Evolutionary conservation across 2,329 filamentous ascomycete genomes (phyloP).

Genomic region (Blastomyces parvus): DNA sequence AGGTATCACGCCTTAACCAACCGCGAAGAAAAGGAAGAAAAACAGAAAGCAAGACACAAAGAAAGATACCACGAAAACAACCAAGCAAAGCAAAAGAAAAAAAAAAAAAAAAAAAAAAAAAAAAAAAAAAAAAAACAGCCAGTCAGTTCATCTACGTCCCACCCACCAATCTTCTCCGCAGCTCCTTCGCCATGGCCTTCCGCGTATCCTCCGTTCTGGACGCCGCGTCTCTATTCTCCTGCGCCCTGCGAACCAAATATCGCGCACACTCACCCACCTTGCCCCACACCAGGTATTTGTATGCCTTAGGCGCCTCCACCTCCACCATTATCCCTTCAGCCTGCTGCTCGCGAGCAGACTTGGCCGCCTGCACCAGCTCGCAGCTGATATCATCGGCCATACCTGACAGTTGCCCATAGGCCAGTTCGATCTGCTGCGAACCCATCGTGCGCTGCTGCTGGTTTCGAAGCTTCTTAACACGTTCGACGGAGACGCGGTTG

Average conservation of each 20-base stretch:
- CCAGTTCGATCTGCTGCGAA: slow-evolving; percentile 38
- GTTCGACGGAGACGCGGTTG: slow-evolving; percentile 60
- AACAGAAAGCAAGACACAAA: too few relatives aligned
- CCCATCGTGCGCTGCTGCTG: slow-evolving; percentile 31
- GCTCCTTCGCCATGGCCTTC: slow-evolving; percentile 43
- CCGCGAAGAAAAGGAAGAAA: too few relatives aligned
- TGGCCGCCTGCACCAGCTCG: slow-evolving; percentile 32
- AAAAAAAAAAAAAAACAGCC: neutral
- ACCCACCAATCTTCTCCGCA: slow-evolving; percentile 30
- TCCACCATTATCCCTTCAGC: slow-evolving; percentile 19
- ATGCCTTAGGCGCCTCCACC: slow-evolving; percentile 38
- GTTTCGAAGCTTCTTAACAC: slow-evolving; percentile 41
- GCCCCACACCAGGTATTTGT: slow-evolving; percentile 50
- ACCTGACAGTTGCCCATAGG: slow-evolving; percentile 48
- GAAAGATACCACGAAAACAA: too few relatives aligned
- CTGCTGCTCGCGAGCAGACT: slow-evolving; percentile 7
- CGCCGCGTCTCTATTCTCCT: slow-evolving; percentile 50
- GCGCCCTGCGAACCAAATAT: slow-evolving; percentile 51
- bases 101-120: neutral
- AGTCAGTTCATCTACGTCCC: neutral
- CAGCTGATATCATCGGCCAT: slow-evolving; percentile 53
- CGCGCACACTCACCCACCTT: slow-evolving; percentile 64
- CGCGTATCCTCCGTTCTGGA: slow-evolving; percentile 43
- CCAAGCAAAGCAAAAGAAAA: neutral
- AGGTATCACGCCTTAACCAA: too few relatives aligned